Evolutionary conservation across 352 stramenopile genomes (phyloP).

Genomic region (Pythium brassicae): DNA sequence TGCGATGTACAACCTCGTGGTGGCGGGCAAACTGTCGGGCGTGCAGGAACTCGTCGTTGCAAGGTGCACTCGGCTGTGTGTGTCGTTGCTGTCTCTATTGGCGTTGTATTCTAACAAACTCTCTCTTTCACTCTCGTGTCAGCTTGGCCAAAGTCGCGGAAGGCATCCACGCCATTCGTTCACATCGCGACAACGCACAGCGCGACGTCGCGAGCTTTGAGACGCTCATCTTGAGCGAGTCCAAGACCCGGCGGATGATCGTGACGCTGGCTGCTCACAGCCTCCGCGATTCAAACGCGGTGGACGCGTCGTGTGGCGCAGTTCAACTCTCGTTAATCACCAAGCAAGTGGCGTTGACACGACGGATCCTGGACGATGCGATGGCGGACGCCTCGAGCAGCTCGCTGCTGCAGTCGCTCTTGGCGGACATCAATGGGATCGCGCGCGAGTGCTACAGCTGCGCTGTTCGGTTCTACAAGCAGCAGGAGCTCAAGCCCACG

Average conservation of each 20-base stretch:
- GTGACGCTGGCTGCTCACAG: conserved; percentile 22
- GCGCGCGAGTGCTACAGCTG: conserved; percentile 60
- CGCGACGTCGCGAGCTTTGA: conserved; percentile 20
- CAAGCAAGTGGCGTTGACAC: conserved; percentile 23
- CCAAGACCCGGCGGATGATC: conserved; percentile 37
- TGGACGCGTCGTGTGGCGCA: not conserved
- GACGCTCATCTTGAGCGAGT: conserved; percentile 33
- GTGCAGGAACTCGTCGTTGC: conserved; percentile 29
- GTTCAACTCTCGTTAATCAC: conserved; percentile 15
- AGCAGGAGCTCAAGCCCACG: conserved; percentile 30
- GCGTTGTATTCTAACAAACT: conserved; percentile 1
- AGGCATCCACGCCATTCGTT: conserved; percentile 1
- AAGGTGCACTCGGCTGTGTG: conserved; percentile 20
- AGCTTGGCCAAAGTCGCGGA: conserved; percentile 18
- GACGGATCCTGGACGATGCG: conserved; percentile 34
- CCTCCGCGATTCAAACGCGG: not conserved
- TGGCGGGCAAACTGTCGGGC: conserved; percentile 17
- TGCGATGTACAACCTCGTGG: conserved; percentile 39
- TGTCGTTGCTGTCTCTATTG: conserved; percentile 22
- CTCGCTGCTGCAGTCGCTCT: conserved; percentile 28
- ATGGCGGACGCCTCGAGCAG: conserved; percentile 21
- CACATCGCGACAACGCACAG: not conserved
- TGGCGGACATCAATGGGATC: conserved; percentile 57
- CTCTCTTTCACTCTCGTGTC: not conserved
- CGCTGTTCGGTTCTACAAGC: conserved; percentile 47